Evolutionary conservation across 371 early-diverging fungal species (phyloP).

Genomic region (Saksenaea oblongispora): DNA sequence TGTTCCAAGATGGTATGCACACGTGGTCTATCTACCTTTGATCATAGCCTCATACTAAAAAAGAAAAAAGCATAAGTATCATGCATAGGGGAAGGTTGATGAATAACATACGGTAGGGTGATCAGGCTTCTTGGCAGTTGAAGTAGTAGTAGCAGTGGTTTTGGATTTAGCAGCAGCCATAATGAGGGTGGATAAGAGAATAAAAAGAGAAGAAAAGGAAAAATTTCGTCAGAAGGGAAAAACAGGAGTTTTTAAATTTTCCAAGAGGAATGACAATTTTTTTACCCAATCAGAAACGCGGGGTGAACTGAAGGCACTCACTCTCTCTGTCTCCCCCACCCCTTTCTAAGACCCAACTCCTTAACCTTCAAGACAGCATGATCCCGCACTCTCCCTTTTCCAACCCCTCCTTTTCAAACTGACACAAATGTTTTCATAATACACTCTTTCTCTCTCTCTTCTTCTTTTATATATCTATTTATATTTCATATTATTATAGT

Average conservation of each 20-base stretch:
- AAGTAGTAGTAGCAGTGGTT: slow-evolving; percentile 17
- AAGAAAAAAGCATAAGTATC: neutral
- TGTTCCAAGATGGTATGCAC: neutral
- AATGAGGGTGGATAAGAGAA: slow-evolving; percentile 10
- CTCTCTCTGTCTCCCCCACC: neutral
- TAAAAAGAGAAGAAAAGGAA: slow-evolving; percentile 8
- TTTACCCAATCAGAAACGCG: neutral
- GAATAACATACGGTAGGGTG: slow-evolving; percentile 48
- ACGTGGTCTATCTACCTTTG: slow-evolving; percentile 28
- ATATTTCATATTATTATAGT: neutral
- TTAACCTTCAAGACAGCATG: neutral
- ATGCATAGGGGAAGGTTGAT: too few relatives aligned
- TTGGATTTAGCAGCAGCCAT: slow-evolving; percentile 28
- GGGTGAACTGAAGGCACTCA: too few relatives aligned
- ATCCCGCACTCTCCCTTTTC: neutral
- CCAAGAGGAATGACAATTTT: slow-evolving; percentile 3
- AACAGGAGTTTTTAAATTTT: slow-evolving; percentile 6
- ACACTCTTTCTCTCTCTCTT: neutral
- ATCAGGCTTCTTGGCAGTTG: slow-evolving; percentile 48
- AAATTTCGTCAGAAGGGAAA: slow-evolving; percentile 9
- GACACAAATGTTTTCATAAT: neutral
- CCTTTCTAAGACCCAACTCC: neutral
- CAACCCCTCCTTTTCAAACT: neutral
- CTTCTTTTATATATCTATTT: too few relatives aligned
- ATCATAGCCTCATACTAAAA: slow-evolving; percentile 53